Base-by-base conservation (phyloP, 768 basidiomycete genomes). In the Podaxis mareebaensis region DNA sequence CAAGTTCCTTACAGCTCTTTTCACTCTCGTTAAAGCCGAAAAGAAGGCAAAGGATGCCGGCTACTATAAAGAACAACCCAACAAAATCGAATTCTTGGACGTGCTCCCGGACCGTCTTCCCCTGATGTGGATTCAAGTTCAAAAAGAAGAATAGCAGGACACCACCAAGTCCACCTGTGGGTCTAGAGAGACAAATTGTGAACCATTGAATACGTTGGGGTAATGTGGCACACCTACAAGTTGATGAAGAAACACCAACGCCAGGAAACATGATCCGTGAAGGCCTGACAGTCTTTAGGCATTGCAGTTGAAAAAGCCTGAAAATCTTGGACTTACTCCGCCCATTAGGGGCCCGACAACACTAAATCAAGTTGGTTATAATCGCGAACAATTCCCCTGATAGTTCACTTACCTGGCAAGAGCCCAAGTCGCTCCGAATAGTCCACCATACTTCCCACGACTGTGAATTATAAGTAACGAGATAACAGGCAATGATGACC, bases 241-340 rank as follows among this genome's bases (percentile, higher is more conserved):
- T 91, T 91, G 67, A 92, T 87, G 70, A 85, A 90, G 74, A 92
- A 92, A 71, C 89, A 90, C 92, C 92, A 93, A 76, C 92, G 76
- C 92, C 92, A 94, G 1, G 86, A 80, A 17, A 87, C 86, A 69
- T 90, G 87, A 69, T 92, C 85, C 0, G 91, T 85, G 63, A 93
- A 84, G 12, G 75, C 86, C 89, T 89, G 65, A 49, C 60, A 60
- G 44, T 61, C 65, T 42, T 7, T 39, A 24, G 64, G 63, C 60
- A 53, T 15, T 13, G 48, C 33, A 48, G 40, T 54, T 7, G 49
- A 53, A 44, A 15, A 48, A 20, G 53, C 39, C 17, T 1, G 33
- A 17, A 15, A 26, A 38, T 22, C 30, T 7, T 24, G 39, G 8
- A 73, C 88, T 77, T 72, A 90, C 90, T 63, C 93, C 93, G 62